These are phyloP conservation scores for Pleurotus ostreatus DNA, from an alignment of 768 basidiomycete genomes.

Conservation along the genomic window DNA sequence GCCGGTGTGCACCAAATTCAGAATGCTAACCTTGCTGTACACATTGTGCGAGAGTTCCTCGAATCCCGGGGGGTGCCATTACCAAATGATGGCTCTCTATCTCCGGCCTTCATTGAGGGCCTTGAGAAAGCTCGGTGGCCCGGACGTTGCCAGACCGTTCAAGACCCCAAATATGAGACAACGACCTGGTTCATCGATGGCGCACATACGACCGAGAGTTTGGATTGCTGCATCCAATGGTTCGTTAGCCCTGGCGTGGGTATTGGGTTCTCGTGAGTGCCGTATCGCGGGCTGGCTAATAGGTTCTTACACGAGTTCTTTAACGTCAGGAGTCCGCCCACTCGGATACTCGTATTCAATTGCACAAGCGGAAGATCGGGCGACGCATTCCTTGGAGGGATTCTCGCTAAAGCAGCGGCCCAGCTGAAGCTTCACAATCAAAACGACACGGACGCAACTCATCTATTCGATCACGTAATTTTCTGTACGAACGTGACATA, in stretches of 20 bases:
- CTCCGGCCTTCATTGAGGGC: slow-evolving; percentile 53
- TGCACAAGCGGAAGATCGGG: slow-evolving; percentile 91
- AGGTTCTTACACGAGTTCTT: background rate
- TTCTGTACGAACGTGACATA: slow-evolving; percentile 98
- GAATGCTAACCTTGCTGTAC: slow-evolving; percentile 85
- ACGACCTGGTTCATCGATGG: slow-evolving; percentile 92
- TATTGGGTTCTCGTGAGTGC: background rate
- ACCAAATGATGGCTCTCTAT: slow-evolving; percentile 32
- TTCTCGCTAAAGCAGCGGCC: slow-evolving; percentile 47
- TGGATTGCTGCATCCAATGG: slow-evolving; percentile 87
- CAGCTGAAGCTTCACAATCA: slow-evolving; percentile 40
- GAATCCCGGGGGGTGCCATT: slow-evolving; percentile 21
- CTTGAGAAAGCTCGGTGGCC: slow-evolving; percentile 81
- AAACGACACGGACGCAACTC: slow-evolving; percentile 27
- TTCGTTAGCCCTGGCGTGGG: slow-evolving; percentile 63
- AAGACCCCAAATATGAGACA: slow-evolving; percentile 46
- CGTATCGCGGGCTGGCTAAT: background rate
- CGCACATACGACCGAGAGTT: slow-evolving; percentile 90
- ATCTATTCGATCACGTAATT: slow-evolving; percentile 80
- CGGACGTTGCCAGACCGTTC: slow-evolving; percentile 86
- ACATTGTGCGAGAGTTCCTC: slow-evolving; percentile 67
- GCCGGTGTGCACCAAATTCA: slow-evolving; percentile 81
- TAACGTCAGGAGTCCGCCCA: slow-evolving; percentile 20
- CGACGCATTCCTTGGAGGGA: slow-evolving; percentile 55
- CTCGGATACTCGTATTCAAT: slow-evolving; percentile 84